Evolutionary conservation across 2,329 filamentous ascomycete species (phyloP), one percentile per base, ranked within the genome.

Genomic region (Fusarium humuli): DNA sequence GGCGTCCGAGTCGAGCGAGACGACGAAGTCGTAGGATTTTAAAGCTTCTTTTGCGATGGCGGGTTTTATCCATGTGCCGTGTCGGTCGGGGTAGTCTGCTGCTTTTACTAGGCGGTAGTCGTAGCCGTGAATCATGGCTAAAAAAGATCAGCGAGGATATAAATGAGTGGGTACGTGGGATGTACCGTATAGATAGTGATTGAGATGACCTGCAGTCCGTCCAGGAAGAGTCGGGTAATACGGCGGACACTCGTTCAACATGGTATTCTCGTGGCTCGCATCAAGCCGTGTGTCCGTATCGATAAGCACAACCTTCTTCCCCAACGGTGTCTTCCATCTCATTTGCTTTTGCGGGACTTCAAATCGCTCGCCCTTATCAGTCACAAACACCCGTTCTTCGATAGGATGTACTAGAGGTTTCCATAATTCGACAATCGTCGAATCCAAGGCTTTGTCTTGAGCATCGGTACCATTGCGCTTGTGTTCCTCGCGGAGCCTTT

Each of bases 71-170:
- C 84, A 86, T 18, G 83, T 85, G 27, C 80, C 79, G 71, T 79
- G 80, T 53, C 82, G 81, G 54, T 81, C 79, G 3, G 74, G 67
- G 55, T 82, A 81, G 32, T 80, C 77, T 29, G 81, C 77, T 6
- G 81, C 81, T 60, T 79, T 81, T 30, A 85, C 79, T 56, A 84
- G 81, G 34, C 83, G 83, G 72, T 85, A 85, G 53, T 84, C 81
- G 73, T 84, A 85, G 7, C 83, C 83, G 71, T 85, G 84, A 49
- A 85, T 83, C 71, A 77, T 69, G 11, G 75, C 75, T 76, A 18
- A 18, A 1, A 2, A 2, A 1, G 6, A 7, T 60, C 11, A 68
- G 32, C 2, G 1, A 37, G 5, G 46, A 5, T 4, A 10, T 14
- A 2, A 25, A 1, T 22, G 2, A 2, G 11, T 11, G 3, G 11